phyloP scores from a whole-genome alignment of 106 monocot genomes.

The Dioscorea alata region DNA sequence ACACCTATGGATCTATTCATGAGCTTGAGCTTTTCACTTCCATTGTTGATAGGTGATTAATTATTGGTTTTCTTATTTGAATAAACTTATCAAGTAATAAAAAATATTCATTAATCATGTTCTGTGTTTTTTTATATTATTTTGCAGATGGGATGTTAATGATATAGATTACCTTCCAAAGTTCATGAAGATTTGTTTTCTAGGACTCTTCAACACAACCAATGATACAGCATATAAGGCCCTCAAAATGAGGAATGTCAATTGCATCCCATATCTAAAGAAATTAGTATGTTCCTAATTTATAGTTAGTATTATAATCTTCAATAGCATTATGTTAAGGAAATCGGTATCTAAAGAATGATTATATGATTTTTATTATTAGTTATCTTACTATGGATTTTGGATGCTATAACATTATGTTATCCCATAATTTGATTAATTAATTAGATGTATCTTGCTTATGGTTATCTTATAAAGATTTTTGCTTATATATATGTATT shows the following conservation, averaged over 20 bases:
- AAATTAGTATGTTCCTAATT: conserved; percentile 3
- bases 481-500: no score
- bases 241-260: neutral
- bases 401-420: no score
- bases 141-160: conserved; percentile 25
- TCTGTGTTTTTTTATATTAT: neutral
- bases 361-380: neutral
- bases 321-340: neutral
- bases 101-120: neutral
- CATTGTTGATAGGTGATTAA: conserved; percentile 34
- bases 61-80: no score
- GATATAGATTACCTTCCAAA: conserved; percentile 15
- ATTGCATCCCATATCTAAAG: conserved; percentile 4
- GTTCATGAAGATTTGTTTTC: conserved; percentile 22
- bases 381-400: neutral
- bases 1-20: conserved; percentile 49
- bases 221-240: conserved; percentile 9
- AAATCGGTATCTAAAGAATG: neutral
- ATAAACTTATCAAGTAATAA: neutral
- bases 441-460: no score
- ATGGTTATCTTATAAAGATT: no score
- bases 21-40: conserved; percentile 50
- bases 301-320: neutral
- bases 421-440: no score
- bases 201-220: conserved; percentile 14